These are phyloP conservation scores for Cocos nucifera DNA, from an alignment of 176 grass and related monocot genomes.

Conservation along the genomic window DNA sequence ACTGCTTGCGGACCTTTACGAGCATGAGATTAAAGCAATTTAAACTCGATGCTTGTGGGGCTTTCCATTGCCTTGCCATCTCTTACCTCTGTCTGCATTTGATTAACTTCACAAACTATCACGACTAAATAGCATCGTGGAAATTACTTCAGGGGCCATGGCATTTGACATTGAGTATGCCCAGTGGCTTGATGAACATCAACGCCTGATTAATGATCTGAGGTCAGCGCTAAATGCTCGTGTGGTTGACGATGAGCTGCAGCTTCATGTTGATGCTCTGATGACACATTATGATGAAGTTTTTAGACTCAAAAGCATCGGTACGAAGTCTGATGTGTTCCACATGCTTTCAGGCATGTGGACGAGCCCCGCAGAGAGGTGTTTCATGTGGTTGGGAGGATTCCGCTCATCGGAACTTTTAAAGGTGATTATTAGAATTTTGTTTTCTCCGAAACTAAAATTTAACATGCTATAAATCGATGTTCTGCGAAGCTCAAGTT, in stretches of 20 bases:
- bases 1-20: too few relatives aligned
- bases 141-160: slow-evolving; percentile 23
- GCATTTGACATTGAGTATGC: slow-evolving; percentile 87
- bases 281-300: slow-evolving; percentile 70
- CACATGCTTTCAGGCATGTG: slow-evolving; percentile 94
- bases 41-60: too few relatives aligned
- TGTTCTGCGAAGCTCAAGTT: background rate
- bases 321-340: slow-evolving; percentile 63
- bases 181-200: slow-evolving; percentile 87
- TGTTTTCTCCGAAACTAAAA: background rate
- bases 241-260: slow-evolving; percentile 48
- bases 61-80: too few relatives aligned
- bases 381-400: slow-evolving; percentile 97
- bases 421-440: slow-evolving; percentile 19
- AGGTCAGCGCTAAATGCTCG: slow-evolving; percentile 46
- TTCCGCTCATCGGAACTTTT: slow-evolving; percentile 83
- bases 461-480: too few relatives aligned
- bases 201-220: slow-evolving; percentile 56
- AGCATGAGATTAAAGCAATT: too few relatives aligned
- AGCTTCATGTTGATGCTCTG: slow-evolving; percentile 43
- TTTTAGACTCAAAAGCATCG: slow-evolving; percentile 59
- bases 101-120: background rate
- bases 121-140: background rate
- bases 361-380: slow-evolving; percentile 71
- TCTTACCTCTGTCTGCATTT: background rate